Evolutionary conservation across 768 basidiomycete species (phyloP).

Genomic region (Sarcodon sp.): DNA sequence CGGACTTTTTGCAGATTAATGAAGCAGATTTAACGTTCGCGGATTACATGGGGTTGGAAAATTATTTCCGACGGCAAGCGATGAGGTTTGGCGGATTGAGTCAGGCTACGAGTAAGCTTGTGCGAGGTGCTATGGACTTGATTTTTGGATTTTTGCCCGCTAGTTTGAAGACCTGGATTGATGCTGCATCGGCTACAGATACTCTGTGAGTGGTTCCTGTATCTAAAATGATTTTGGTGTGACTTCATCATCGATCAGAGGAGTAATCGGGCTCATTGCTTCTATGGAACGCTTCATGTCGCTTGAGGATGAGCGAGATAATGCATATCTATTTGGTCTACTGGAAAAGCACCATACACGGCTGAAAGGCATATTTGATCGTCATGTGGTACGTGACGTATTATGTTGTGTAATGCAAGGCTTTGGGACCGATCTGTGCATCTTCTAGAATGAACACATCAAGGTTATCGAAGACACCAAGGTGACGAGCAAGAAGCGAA

Average conservation of each 20-base stretch:
- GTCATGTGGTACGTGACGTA: conserved; percentile 44
- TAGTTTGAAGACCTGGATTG: conserved; percentile 80
- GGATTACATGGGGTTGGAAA: conserved; percentile 89
- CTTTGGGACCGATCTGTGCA: background rate
- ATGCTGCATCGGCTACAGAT: conserved; percentile 64
- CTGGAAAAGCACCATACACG: conserved; percentile 78
- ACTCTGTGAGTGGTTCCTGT: conserved; percentile 39
- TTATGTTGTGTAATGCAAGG: background rate
- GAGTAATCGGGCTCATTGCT: conserved; percentile 73
- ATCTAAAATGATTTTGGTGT: background rate
- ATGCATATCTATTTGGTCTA: conserved; percentile 54
- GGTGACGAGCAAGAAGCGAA: conserved; percentile 82
- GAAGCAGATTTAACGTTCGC: conserved; percentile 85
- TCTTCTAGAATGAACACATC: conserved; percentile 67
- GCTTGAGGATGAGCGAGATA: conserved; percentile 73
- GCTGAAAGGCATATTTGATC: conserved; percentile 64
- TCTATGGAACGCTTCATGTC: conserved; percentile 63
- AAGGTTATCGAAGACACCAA: conserved; percentile 85
- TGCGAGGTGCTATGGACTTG: conserved; percentile 84
- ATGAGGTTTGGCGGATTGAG: conserved; percentile 55
- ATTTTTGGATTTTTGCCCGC: conserved; percentile 88
- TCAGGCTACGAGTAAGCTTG: conserved; percentile 60
- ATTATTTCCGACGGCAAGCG: conserved; percentile 91
- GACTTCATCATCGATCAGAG: conserved; percentile 29
- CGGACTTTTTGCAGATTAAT: conserved; percentile 87